phyloP scores from a whole-genome alignment of 805 yeast species.

The Candida rishiriensis region DNA sequence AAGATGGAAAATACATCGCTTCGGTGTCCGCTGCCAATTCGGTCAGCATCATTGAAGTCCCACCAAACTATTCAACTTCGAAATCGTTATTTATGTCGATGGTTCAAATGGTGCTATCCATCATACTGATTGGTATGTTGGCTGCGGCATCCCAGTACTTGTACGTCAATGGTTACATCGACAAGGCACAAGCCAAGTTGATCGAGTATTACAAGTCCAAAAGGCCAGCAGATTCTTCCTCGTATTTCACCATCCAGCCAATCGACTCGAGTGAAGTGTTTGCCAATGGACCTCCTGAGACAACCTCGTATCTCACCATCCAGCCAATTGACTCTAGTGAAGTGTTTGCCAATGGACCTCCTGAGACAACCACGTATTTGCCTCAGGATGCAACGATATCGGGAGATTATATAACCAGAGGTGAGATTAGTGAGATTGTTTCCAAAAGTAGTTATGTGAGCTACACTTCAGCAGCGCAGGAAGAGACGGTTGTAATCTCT shows the following conservation, averaged over 20 bases:
- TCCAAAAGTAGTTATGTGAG: neutral
- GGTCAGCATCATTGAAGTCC: slow-evolving; percentile 57
- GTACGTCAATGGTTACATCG: slow-evolving; percentile 26
- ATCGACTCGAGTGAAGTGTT: slow-evolving; percentile 20
- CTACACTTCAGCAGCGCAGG: neutral
- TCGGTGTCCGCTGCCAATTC: slow-evolving; percentile 76
- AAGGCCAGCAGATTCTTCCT: slow-evolving; percentile 28
- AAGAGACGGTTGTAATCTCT: too few species aligned
- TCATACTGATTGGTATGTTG: slow-evolving; percentile 19
- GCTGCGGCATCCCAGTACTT: slow-evolving; percentile 26
- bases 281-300: slow-evolving; percentile 14
- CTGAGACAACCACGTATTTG: slow-evolving; percentile 13
- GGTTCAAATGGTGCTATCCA: slow-evolving; percentile 23
- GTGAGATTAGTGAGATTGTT: neutral
- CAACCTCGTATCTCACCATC: slow-evolving; percentile 21
- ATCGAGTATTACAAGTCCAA: slow-evolving; percentile 19
- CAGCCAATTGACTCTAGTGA: slow-evolving; percentile 24
- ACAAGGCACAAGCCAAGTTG: slow-evolving; percentile 16
- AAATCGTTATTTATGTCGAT: slow-evolving; percentile 30
- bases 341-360: slow-evolving; percentile 13
- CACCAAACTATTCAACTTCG: slow-evolving; percentile 42
- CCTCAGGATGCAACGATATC: slow-evolving; percentile 12
- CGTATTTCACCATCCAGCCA: slow-evolving; percentile 31
- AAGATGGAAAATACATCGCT: slow-evolving; percentile 62
- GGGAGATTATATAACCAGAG: slow-evolving; percentile 1